These are phyloP conservation scores for Fraxinus angustifolia DNA, from an alignment of 305 asterid genomes.

Conservation along the genomic window DNA sequence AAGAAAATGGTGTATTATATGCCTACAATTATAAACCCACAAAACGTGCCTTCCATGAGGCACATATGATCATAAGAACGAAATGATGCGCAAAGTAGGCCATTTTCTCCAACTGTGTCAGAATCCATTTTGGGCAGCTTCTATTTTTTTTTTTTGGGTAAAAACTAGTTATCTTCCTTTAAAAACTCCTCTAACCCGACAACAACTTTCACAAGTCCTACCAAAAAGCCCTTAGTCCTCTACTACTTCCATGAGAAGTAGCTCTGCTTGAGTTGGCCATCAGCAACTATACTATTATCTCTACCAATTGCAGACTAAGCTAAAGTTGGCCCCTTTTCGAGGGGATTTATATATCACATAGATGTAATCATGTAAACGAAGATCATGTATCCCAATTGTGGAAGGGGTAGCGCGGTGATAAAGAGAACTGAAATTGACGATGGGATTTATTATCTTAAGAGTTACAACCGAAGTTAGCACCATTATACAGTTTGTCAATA, in stretches of 20 bases:
- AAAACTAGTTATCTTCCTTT: neutral
- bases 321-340: neutral
- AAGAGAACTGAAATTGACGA: neutral
- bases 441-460: neutral
- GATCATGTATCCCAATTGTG: neutral
- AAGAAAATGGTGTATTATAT: neutral
- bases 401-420: neutral
- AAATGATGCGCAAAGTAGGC: neutral
- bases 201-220: neutral
- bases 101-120: neutral
- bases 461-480: neutral
- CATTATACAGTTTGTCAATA: conserved; percentile 11
- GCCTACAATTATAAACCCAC: neutral
- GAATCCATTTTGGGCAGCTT: neutral
- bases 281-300: neutral
- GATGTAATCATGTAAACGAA: neutral
- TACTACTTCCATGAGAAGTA: neutral
- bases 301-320: neutral
- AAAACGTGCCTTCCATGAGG: neutral
- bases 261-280: neutral
- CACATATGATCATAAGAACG: neutral
- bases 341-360: neutral
- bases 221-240: neutral
- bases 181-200: neutral
- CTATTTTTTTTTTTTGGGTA: neutral